Evolutionary conservation across 352 stramenopile genomes (phyloP), one percentile per base, ranked within the genome.

Genomic region (Globisporangium megalacanthum): DNA sequence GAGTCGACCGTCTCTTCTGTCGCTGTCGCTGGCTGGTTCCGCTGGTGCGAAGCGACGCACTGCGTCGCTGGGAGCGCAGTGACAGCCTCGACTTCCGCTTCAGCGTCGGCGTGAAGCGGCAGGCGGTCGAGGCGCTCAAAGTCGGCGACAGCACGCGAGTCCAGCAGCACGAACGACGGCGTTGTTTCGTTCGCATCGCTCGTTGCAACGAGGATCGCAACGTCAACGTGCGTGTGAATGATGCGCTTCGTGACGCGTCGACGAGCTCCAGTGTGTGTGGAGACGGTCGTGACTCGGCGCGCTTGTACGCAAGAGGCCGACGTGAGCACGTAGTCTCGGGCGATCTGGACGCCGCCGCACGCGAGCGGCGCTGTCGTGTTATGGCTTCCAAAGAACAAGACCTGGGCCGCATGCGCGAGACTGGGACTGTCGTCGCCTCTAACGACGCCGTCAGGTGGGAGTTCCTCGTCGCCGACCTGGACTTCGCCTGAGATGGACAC

Each of bases 321-420:
- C 25, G 56, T 61, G 36, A 61, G 56, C n/a, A 61, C 37, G 48
- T 51, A 55, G 22, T 44, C 8, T 17, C n/a, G 41, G 7, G 56
- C 47, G 39, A 56, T 61, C 35, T 51, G 47, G 25, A 56, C 11
- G 0, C 47, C 56, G 13, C 56, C 56, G 8, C 56, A 61, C 8
- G 15, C 9, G 1, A 59, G 33, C 15, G 41, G n/a, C n/a, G 13
- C 42, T 7, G 8, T 19, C 5, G 31, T 25, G 33, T 29, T 44
- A 0, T 19, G 15, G 33, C 29, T 44, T 0, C 14, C 33, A 35
- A 47, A 59, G 44, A 59, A 47, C 44, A 31, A 10, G 44, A 59
- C 44, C 6, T 45, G 54, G 7, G 3, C 14, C 41, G 11, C 7
- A 1, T 4, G 20, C 15, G 22, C 35, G 15, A 31, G 15, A 17